A percentile compares a stretch with the other conserved stretches of the same genome.
These are phyloP conservation scores for Trifolium pratense DNA, from an alignment of 306 rosid genomes.

Conservation along the genomic window DNA sequence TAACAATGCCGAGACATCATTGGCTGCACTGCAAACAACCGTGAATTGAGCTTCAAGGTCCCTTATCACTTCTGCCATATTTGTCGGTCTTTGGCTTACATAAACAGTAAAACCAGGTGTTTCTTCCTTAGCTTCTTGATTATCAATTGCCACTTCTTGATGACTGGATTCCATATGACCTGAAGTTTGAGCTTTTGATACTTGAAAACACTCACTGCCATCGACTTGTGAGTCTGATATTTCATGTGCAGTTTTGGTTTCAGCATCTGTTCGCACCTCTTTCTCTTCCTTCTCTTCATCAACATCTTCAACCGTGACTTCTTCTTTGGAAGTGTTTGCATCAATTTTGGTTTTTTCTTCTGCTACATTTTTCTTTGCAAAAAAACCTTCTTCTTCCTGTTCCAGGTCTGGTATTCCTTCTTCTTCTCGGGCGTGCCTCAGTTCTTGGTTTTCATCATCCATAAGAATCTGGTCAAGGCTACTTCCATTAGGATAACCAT, in stretches of 20 bases:
- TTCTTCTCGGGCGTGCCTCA: slow-evolving; percentile 78
- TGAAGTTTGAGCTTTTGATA: slow-evolving; percentile 59
- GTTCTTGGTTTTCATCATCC: slow-evolving; percentile 74
- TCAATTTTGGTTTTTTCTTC: slow-evolving; percentile 56
- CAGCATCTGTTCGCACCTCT: slow-evolving; percentile 45
- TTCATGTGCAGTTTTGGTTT: slow-evolving; percentile 47
- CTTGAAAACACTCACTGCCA: slow-evolving; percentile 48
- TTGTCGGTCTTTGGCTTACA: slow-evolving; percentile 76
- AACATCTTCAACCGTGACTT: slow-evolving; percentile 69
- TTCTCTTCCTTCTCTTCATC: slow-evolving; percentile 42
- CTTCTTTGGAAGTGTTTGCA: slow-evolving; percentile 54
- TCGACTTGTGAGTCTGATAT: slow-evolving; percentile 40
- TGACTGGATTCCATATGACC: slow-evolving; percentile 56
- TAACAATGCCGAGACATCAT: slow-evolving; percentile 71
- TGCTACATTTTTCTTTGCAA: slow-evolving; percentile 45
- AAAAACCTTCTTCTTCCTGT: slow-evolving; percentile 70
- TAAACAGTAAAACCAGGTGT: slow-evolving; percentile 84
- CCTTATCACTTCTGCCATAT: slow-evolving; percentile 83
- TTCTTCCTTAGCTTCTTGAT: slow-evolving; percentile 63
- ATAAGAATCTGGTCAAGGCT: slow-evolving; percentile 53
- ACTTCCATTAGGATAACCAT: slow-evolving; percentile 64
- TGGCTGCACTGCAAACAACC: slow-evolving; percentile 71
- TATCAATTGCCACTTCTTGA: slow-evolving; percentile 52
- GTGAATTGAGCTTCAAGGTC: slow-evolving; percentile 83
- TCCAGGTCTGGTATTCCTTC: slow-evolving; percentile 94